Base-by-base conservation (phyloP, 1,139 yeast species). In the Candida sanyaensis region DNA sequence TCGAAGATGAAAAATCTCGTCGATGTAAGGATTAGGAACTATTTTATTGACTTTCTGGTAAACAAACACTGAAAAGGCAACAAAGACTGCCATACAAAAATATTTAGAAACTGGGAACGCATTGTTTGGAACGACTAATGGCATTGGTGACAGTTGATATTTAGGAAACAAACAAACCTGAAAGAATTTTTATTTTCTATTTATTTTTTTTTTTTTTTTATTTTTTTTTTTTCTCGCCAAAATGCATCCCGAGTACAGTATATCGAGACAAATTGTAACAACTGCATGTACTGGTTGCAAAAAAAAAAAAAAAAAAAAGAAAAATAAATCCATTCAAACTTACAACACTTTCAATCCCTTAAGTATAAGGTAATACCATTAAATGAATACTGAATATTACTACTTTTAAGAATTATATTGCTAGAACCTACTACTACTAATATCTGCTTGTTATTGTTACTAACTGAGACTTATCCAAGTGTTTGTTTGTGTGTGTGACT, bases 1-100 rank as follows among this genome's bases (percentile, higher is more conserved):
- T 6, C 85, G 81, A 31, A 88, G 73, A 61, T 93, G 99, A 66
- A 93, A 93, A 13, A 81, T 73, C 64, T 93, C 99, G 67, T 93
- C 99, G 41, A 80, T 78, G 58, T 73, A 80, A 2, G 79, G 78
- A 21, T 65, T 58, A 11, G 62, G 53, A n/a, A 79, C 77, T 6
- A 55, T 50, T 31, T 49, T 23, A 31, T 63, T 44, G 8, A 66
- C 62, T 32, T 49, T 41, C 10, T 44, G 47, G 33, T 58, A 60
- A 5, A 61, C 51, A 13, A 52, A 29, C 3, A 54, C 53, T 41
- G 64, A 54, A 8, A 56, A 50, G 6, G 49, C 47, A 3, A 59
- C 47, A 50, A 67, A 58, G 9, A 45, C 6, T 17, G 50, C 12
- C 17, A 47, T 44, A 3, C 47, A 45, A 23, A 47, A 3, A 29